phyloP scores from a whole-genome alignment of 1,284 basidiomycete genomes.

The Ceratobasidium sp. region DNA sequence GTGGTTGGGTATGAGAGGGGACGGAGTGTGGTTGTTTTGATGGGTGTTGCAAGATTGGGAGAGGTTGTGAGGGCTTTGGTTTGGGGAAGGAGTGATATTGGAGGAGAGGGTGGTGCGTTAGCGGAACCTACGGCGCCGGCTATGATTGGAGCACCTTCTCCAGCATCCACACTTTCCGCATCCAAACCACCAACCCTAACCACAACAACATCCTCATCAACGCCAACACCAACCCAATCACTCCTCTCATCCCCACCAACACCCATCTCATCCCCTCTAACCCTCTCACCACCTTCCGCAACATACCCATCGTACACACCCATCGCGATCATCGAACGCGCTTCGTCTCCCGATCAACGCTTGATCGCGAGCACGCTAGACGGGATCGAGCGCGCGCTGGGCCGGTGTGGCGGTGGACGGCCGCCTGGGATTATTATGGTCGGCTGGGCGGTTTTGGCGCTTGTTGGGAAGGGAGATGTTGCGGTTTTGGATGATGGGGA shows the following conservation, averaged over 20 bases:
- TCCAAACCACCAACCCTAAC: constrained; percentile 20
- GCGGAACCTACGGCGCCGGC: background rate
- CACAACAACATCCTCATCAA: constrained; percentile 16
- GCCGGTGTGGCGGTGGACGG: constrained; percentile 83
- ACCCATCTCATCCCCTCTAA: constrained; percentile 53
- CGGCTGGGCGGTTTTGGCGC: constrained; percentile 80
- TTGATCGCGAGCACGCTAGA: constrained; percentile 84
- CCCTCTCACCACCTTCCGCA: constrained; percentile 58
- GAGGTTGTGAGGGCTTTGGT: constrained; percentile 69
- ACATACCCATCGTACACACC: constrained; percentile 84
- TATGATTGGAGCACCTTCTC: constrained; percentile 30
- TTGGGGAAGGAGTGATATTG: constrained; percentile 53
- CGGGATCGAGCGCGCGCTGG: constrained; percentile 78
- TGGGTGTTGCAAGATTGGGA: constrained; percentile 91
- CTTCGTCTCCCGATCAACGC: constrained; percentile 91
- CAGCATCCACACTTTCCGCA: constrained; percentile 20
- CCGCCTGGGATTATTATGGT: constrained; percentile 97
- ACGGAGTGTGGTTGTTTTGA: constrained; percentile 86
- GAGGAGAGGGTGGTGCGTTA: constrained; percentile 57
- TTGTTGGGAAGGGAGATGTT: constrained; percentile 66
- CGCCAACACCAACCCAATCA: constrained; percentile 5
- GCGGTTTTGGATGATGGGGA: constrained; percentile 62
- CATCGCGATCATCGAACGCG: constrained; percentile 93
- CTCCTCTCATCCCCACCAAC: constrained; percentile 23
- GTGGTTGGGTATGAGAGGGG: constrained; percentile 88